Base-by-base conservation (phyloP, 495 filamentous ascomycete genomes). In the Aspergillus carlsbadensis region DNA sequence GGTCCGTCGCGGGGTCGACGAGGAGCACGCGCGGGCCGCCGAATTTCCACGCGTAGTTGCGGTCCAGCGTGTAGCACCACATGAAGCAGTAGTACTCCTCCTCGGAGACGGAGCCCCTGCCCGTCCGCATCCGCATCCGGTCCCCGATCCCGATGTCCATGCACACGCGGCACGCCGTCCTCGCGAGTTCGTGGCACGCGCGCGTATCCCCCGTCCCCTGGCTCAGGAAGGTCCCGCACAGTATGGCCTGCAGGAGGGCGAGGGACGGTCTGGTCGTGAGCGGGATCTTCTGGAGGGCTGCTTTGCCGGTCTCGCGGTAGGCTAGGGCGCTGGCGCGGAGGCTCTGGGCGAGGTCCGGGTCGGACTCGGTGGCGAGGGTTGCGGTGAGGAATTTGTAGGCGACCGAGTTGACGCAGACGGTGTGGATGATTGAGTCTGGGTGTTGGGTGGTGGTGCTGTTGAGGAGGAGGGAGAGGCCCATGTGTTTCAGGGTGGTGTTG, bases 31-130 rank as follows among this genome's bases (percentile, higher is more conserved):
- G 52, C 39, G 13, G 35, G 41, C 17, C 51, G 5, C 44, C 58
- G 13, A 60, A 43, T 40, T 64, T 67, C 37, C 53, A 62, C 2
- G 61, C 61, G 26, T 67, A 57, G 36, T 64, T 67, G 22, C 57
- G 47, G 36, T 67, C 64, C 35, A 67, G 33, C 34, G 52, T 62
- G 24, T 67, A 67, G 46, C 64, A 67, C 61, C 64, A 64, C 5
- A 67, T 40, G 15, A 67, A 43, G 40, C 64, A 67, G 54, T 58
- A 64, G n/a, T 57, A 54, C 34, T 62, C 61, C 26, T 64, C 64
- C 20, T 60, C 56, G 44, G 7, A 33, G 29, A 47, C 14, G 7
- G 1, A 11, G 1, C 35, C 37, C 26, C 40, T 52, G 10, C 18
- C 10, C 8, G 13, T 24, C 22, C 11, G 3, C 22, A 3, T 13